Conservation (phyloP, 1,139 yeast genomes). For the Pichia sp. region DNA sequence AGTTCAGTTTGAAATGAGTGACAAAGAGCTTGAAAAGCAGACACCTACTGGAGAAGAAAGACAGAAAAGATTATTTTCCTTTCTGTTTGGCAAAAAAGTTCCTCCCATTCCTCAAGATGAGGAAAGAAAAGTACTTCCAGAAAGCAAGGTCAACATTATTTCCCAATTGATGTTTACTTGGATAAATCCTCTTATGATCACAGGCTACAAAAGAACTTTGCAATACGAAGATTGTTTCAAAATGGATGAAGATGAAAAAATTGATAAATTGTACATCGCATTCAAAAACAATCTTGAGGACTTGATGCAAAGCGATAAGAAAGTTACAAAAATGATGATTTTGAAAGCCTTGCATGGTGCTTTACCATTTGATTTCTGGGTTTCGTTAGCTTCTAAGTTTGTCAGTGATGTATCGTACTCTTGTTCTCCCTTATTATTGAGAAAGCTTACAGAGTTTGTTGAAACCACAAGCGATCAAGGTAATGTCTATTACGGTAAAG, state of each 20-base stretch:
- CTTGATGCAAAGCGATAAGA: conserved; percentile 19
- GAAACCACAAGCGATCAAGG: conserved; percentile 31
- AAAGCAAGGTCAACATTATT: conserved; percentile 33
- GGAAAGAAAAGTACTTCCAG: conserved; percentile 42
- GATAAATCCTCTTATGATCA: conserved; percentile 43
- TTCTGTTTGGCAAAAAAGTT: conserved; percentile 38
- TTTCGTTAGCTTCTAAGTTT: conserved; percentile 29
- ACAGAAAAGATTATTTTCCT: conserved; percentile 39
- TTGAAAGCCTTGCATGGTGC: conserved; percentile 33
- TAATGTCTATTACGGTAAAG: conserved; percentile 38
- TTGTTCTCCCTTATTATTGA: conserved; percentile 44
- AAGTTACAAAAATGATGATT: conserved; percentile 15
- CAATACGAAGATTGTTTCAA: conserved; percentile 43
- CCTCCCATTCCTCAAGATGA: conserved; percentile 52
- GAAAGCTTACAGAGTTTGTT: conserved; percentile 49
- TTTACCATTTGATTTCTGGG: conserved; percentile 34
- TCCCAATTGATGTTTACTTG: conserved; percentile 44
- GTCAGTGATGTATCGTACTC: conserved; percentile 36
- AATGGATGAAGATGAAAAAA: conserved; percentile 39
- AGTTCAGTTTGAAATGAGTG: too few species aligned
- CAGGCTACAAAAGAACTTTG: conserved; percentile 51
- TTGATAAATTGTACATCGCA: conserved; percentile 35
- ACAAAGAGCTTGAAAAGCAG: conserved; percentile 5
- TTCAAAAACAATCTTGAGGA: conserved; percentile 29
- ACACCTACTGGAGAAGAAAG: not conserved